phyloP scores from a whole-genome alignment of 805 yeast genomes.

The baker's yeast (Saccharomyces cerevisiae) region DNA sequence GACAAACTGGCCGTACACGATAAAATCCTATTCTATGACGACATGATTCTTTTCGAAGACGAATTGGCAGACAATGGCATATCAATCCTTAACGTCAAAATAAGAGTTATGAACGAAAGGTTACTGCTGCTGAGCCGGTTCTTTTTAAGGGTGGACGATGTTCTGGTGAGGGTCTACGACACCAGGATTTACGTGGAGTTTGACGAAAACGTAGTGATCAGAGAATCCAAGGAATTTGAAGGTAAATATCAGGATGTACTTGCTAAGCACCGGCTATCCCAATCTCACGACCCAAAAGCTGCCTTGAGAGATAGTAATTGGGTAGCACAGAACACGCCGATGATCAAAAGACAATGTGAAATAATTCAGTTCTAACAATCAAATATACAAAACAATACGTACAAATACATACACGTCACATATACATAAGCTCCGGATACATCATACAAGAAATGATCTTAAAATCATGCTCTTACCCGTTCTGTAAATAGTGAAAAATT shows the following conservation, averaged over 20 bases:
- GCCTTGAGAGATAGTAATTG: conserved; percentile 76
- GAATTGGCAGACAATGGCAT: conserved; percentile 96
- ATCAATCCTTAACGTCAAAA: conserved; percentile 63
- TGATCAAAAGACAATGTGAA: conserved; percentile 33
- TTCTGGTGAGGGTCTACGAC: conserved; percentile 73
- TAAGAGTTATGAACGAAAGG: conserved; percentile 83
- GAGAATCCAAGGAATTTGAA: conserved; percentile 73
- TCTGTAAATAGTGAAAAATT: background rate
- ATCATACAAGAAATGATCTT: background rate
- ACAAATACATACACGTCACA: conserved; percentile 1
- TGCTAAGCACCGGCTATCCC: conserved; percentile 37
- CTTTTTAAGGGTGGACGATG: conserved; percentile 85
- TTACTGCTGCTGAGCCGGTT: conserved; percentile 66
- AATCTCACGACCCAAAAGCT: conserved; percentile 60
- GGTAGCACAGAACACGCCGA: conserved; percentile 60
- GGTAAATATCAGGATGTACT: conserved; percentile 42
- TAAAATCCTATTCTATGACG: conserved; percentile 85
- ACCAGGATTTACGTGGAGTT: conserved; percentile 73
- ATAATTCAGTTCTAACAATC: conserved; percentile 13
- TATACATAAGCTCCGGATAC: background rate
- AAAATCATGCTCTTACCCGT: background rate
- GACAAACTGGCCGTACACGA: conserved; percentile 63
- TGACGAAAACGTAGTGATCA: conserved; percentile 45
- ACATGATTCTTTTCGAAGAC: conserved; percentile 82
- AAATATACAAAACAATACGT: background rate